Conservation (phyloP, 768 basidiomycete genomes). For the Lentinula sp. region DNA sequence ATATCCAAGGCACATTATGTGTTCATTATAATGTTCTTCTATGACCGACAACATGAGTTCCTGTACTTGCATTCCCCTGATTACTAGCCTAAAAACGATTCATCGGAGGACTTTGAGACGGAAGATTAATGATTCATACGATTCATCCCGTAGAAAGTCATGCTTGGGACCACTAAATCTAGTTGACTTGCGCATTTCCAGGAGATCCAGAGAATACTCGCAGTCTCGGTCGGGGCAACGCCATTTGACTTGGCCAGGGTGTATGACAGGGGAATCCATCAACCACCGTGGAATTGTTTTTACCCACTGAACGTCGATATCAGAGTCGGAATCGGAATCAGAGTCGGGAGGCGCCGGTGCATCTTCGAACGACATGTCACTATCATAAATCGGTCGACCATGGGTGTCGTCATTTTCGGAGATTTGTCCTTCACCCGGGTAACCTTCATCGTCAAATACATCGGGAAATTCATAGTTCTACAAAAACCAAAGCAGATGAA, state of each 20-base stretch:
- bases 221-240: background rate
- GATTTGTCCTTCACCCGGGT: background rate
- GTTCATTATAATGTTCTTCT: conserved; percentile 3
- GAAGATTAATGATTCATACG: background rate
- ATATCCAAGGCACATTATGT: background rate
- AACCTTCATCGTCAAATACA: background rate
- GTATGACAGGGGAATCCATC: background rate
- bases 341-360: background rate
- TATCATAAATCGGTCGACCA: background rate
- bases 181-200: background rate
- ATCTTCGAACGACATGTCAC: background rate
- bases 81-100: background rate
- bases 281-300: background rate
- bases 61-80: background rate
- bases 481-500: background rate
- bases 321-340: background rate
- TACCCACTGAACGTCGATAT: background rate
- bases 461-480: background rate
- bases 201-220: background rate
- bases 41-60: background rate
- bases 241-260: background rate
- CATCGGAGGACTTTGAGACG: no score
- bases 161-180: background rate
- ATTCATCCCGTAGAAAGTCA: background rate
- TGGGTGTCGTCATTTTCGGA: background rate